These are phyloP conservation scores for Solanum peruvianum DNA, from an alignment of 257 asterid species.

Conservation along the genomic window DNA sequence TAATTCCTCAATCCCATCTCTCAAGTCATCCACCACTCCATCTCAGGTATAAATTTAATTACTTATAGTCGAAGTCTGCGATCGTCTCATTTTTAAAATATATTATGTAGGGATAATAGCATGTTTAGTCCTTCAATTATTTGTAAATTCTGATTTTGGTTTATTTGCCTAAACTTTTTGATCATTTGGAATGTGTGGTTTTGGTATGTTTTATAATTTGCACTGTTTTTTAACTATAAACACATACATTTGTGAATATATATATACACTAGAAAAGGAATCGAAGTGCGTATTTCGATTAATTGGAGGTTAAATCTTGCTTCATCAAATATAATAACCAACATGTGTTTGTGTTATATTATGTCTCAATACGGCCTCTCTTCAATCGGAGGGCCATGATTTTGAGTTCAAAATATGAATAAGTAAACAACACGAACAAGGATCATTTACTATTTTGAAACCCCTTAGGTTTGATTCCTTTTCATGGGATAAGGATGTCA, in stretches of 20 bases:
- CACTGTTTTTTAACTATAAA: not conserved
- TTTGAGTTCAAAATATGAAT: too few species aligned
- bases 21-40: constrained; percentile 12
- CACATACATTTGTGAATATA: not conserved
- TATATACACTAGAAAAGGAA: not conserved
- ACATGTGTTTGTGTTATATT: not conserved
- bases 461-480: not conserved
- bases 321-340: not conserved
- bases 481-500: not conserved
- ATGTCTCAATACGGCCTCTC: not conserved
- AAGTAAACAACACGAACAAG: not conserved
- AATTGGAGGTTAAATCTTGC: not conserved
- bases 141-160: not conserved
- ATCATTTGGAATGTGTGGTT: not conserved
- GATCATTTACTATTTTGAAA: too few species aligned
- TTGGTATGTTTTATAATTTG: not conserved
- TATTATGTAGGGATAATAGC: not conserved
- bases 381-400: not conserved
- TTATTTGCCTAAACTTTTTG: not conserved
- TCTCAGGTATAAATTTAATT: constrained; percentile 27
- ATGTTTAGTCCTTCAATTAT: not conserved
- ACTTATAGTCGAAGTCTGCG: not conserved
- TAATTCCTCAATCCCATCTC: constrained; percentile 12
- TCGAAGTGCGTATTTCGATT: not conserved
- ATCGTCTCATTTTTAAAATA: not conserved